These are phyloP conservation scores for Globisporangium heterothallicum DNA, from an alignment of 352 stramenopile genomes.

Conservation along the genomic window DNA sequence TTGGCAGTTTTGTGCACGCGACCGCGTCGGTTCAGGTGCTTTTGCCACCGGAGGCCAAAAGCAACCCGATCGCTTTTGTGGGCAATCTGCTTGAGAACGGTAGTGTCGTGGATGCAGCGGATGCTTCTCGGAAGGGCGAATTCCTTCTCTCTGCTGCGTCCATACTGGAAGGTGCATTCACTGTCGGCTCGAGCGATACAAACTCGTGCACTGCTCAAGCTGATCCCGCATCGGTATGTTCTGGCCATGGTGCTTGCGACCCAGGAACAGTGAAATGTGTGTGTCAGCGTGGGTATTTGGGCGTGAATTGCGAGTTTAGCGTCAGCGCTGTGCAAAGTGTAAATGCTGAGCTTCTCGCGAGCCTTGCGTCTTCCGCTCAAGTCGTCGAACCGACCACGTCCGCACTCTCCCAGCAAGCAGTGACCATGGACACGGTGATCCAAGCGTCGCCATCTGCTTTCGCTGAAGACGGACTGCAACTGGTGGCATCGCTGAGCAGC, in stretches of 20 bases:
- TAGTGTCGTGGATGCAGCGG: constrained; percentile 2
- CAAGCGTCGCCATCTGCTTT: constrained; percentile 32
- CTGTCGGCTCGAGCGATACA: background rate
- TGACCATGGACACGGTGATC: constrained; percentile 40
- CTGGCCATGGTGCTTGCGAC: constrained; percentile 29
- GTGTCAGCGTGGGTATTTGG: constrained; percentile 38
- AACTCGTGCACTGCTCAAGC: constrained; percentile 8
- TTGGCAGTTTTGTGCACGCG: constrained; percentile 34
- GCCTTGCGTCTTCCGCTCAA: constrained; percentile 19
- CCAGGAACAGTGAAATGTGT: constrained; percentile 19
- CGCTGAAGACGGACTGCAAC: constrained; percentile 18
- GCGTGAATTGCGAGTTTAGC: constrained; percentile 32
- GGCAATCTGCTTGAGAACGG: constrained; percentile 23
- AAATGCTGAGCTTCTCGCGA: constrained; percentile 41
- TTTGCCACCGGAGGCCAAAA: constrained; percentile 26
- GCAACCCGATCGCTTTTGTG: constrained; percentile 33
- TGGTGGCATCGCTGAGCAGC: constrained; percentile 36
- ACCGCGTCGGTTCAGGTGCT: constrained; percentile 32
- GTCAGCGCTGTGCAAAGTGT: constrained; percentile 27
- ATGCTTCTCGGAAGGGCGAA: constrained; percentile 24
- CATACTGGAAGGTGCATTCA: constrained; percentile 39
- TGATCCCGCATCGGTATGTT: constrained; percentile 15
- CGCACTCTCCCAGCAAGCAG: constrained; percentile 46
- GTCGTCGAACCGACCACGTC: constrained; percentile 35
- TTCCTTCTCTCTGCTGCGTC: constrained; percentile 37